Conservation (phyloP, 129 eudicot genomes). For the Kitagawia praeruptora region DNA sequence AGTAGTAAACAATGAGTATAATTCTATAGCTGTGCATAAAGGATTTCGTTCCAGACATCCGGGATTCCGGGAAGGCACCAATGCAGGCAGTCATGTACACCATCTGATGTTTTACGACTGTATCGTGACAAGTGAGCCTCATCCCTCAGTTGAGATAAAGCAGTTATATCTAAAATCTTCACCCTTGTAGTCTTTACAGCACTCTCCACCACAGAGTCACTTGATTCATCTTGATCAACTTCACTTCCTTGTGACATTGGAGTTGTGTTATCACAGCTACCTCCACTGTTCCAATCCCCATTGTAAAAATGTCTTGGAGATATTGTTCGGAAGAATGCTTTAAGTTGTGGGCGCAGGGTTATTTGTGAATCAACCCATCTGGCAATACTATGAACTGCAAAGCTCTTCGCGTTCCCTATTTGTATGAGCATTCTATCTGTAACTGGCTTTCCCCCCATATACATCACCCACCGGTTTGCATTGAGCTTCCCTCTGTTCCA, state of each 20-base stretch:
- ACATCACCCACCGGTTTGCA: conserved; percentile 48
- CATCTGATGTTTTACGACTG: conserved; percentile 24
- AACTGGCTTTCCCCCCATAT: conserved; percentile 31
- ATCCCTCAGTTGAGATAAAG: conserved; percentile 41
- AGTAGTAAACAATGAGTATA: not conserved
- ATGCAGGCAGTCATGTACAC: conserved; percentile 50
- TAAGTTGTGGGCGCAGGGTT: conserved; percentile 21
- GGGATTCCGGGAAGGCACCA: conserved; percentile 61
- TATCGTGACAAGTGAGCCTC: conserved; percentile 43
- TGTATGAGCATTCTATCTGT: conserved; percentile 20
- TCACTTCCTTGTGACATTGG: conserved; percentile 32
- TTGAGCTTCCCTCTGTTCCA: conserved; percentile 49
- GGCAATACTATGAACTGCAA: conserved; percentile 27
- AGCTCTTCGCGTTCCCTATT: conserved; percentile 39
- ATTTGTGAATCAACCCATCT: conserved; percentile 41
- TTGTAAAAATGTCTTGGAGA: conserved; percentile 46
- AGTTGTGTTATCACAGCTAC: conserved; percentile 40
- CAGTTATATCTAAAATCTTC: conserved; percentile 43
- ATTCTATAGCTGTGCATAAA: conserved; percentile 40
- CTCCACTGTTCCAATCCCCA: conserved; percentile 59
- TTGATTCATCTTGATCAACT: conserved; percentile 30
- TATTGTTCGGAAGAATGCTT: conserved; percentile 38
- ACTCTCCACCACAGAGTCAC: conserved; percentile 32
- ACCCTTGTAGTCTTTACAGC: conserved; percentile 45
- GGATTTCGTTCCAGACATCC: conserved; percentile 50